Percentiles rank a stretch among this genome's conserved stretches.
Conservation (phyloP, 2,329 filamentous ascomycete species). For the Colletotrichum musicola region DNA sequence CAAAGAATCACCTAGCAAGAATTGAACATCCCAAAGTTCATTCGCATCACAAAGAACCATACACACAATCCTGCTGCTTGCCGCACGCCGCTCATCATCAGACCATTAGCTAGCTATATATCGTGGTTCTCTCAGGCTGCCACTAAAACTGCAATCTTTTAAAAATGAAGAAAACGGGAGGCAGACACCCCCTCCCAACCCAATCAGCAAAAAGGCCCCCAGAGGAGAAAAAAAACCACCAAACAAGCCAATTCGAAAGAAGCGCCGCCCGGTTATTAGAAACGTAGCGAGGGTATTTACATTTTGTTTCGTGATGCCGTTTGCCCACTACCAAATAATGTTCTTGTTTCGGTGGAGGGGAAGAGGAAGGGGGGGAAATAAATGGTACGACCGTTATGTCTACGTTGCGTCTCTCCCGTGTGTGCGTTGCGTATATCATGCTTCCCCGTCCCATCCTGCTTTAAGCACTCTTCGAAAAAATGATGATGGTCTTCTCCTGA, state of each 20-base stretch:
- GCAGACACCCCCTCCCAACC: neutral
- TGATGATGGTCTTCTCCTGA: conserved; percentile 17
- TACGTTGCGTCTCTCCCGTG: conserved; percentile 8
- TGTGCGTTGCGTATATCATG: conserved; percentile 12
- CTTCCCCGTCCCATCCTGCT: neutral
- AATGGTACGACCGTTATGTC: conserved; percentile 13
- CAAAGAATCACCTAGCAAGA: too few relatives aligned
- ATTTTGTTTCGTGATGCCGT: conserved; percentile 25
- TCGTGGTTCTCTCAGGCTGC: too few relatives aligned
- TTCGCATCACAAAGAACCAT: too few relatives aligned
- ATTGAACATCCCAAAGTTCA: too few relatives aligned
- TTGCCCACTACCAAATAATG: conserved; percentile 8
- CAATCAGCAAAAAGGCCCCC: neutral
- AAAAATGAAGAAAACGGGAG: too few relatives aligned
- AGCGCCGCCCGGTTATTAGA: conserved; percentile 15
- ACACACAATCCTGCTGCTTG: too few relatives aligned
- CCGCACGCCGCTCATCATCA: too few relatives aligned
- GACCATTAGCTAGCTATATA: too few relatives aligned
- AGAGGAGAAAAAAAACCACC: neutral
- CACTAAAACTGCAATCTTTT: too few relatives aligned
- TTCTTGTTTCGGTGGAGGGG: neutral
- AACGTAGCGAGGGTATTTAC: conserved; percentile 29
- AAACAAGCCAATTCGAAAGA: neutral
- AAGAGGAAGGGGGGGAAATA: neutral
- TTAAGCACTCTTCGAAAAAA: neutral